phyloP scores from a whole-genome alignment of 768 basidiomycete genomes.

The Hygrophorus russula region DNA sequence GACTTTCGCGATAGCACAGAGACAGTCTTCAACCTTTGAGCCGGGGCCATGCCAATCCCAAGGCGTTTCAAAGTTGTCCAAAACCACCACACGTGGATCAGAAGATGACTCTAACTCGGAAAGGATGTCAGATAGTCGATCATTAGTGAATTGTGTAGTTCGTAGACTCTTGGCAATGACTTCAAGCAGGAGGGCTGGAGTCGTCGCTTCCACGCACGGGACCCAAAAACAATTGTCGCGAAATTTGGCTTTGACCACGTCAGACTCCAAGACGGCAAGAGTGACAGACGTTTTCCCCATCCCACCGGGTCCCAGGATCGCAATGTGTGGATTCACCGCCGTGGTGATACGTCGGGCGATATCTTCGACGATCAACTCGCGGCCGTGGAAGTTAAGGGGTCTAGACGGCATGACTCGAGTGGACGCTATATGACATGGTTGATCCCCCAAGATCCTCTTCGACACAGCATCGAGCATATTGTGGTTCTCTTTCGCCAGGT shows the following conservation, averaged over 20 bases:
- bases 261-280: constrained; percentile 18
- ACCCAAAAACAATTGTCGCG: constrained; percentile 18
- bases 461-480: background rate
- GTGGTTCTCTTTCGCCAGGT: background rate
- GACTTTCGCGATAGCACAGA: constrained; percentile 15
- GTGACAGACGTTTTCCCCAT: constrained; percentile 29
- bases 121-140: background rate
- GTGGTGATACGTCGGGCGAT: constrained; percentile 7
- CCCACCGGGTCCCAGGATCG: constrained; percentile 21
- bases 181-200: background rate
- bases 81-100: constrained; percentile 19
- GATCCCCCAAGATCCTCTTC: background rate
- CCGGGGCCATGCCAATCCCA: constrained; percentile 18
- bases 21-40: constrained; percentile 14
- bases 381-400: constrained; percentile 13
- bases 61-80: constrained; percentile 31
- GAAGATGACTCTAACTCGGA: constrained; percentile 1
- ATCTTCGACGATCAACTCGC: constrained; percentile 11
- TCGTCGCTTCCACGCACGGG: constrained; percentile 14
- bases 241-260: constrained; percentile 13
- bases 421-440: background rate
- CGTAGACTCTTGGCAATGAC: background rate
- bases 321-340: constrained; percentile 6
- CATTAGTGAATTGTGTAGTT: background rate
- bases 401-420: constrained; percentile 9